Conservation (phyloP, 1,139 yeast species). For the Wickerhamomyces sp. region DNA sequence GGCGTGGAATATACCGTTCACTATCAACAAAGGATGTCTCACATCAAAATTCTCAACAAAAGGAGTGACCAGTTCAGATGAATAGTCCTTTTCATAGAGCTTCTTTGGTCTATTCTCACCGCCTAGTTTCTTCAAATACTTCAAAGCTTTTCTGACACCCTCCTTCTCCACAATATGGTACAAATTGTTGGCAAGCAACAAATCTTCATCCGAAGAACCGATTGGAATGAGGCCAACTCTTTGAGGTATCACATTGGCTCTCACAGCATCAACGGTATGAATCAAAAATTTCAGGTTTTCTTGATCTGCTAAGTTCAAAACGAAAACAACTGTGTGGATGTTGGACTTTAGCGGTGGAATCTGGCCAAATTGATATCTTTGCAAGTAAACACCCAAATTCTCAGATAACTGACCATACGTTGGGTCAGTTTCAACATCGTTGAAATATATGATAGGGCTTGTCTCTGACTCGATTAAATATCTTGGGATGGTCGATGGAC, state of each 20-base stretch:
- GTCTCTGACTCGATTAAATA: slow-evolving; percentile 26
- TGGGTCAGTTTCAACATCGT: slow-evolving; percentile 65
- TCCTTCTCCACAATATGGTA: slow-evolving; percentile 11
- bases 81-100: slow-evolving; percentile 21
- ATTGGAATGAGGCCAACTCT: slow-evolving; percentile 79
- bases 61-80: slow-evolving; percentile 20
- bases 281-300: slow-evolving; percentile 43
- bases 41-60: slow-evolving; percentile 41
- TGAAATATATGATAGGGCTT: slow-evolving; percentile 62
- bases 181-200: slow-evolving; percentile 14
- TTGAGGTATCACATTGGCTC: slow-evolving; percentile 62
- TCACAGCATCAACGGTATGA: slow-evolving; percentile 45
- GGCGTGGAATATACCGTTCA: slow-evolving; percentile 63
- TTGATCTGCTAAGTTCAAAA: slow-evolving; percentile 53
- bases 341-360: slow-evolving; percentile 71
- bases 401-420: slow-evolving; percentile 44
- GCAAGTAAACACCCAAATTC: slow-evolving; percentile 39
- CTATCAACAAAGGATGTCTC: slow-evolving; percentile 47
- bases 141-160: slow-evolving; percentile 12
- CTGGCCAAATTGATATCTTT: slow-evolving; percentile 44
- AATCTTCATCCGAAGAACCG: slow-evolving; percentile 17
- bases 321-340: slow-evolving; percentile 70
- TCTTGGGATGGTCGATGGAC: slow-evolving; percentile 26
- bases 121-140: slow-evolving; percentile 10
- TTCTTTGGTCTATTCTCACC: slow-evolving; percentile 12